Conservation (phyloP, 2,329 filamentous ascomycete species). For the Aspergillus fumigatiaffinis region DNA sequence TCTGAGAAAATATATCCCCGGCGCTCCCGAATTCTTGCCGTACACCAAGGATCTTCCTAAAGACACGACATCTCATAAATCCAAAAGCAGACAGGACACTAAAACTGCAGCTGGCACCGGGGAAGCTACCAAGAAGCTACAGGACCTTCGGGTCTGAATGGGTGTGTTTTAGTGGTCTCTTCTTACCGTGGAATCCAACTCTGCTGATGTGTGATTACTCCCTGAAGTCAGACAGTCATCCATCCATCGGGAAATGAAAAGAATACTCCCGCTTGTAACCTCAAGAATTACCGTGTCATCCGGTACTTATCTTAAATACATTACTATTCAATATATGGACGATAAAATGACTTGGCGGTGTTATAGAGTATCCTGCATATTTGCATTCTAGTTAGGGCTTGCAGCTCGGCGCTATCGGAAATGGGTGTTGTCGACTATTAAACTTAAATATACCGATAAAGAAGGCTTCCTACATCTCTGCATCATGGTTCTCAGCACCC, state of each 20-base stretch:
- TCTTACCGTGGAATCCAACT: not conserved
- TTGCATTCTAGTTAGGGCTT: too few relatives aligned
- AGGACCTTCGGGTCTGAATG: conserved; percentile 38
- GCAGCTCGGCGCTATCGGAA: too few relatives aligned
- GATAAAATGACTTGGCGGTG: not conserved
- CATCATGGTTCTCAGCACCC: too few relatives aligned
- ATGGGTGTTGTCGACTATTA: too few relatives aligned
- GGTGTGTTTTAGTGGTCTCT: not conserved
- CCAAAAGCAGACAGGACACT: conserved; percentile 38
- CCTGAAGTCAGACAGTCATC: not conserved
- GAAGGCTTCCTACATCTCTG: too few relatives aligned
- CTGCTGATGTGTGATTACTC: not conserved
- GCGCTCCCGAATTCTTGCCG: conserved; percentile 81
- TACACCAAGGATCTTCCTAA: conserved; percentile 83
- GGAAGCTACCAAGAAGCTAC: conserved; percentile 38
- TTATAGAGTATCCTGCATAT: not conserved
- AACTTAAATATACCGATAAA: too few relatives aligned
- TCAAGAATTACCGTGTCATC: not conserved
- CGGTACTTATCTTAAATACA: not conserved
- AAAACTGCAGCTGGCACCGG: conserved; percentile 27
- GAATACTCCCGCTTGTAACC: not conserved
- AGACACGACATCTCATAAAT: conserved; percentile 62
- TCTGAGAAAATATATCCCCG: conserved; percentile 84
- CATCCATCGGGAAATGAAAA: not conserved
- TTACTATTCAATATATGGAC: not conserved